Percentiles rank a stretch among this genome's conserved stretches.
phyloP scores from a whole-genome alignment of 768 basidiomycete genomes.

The Austroboletus eburneus region DNA sequence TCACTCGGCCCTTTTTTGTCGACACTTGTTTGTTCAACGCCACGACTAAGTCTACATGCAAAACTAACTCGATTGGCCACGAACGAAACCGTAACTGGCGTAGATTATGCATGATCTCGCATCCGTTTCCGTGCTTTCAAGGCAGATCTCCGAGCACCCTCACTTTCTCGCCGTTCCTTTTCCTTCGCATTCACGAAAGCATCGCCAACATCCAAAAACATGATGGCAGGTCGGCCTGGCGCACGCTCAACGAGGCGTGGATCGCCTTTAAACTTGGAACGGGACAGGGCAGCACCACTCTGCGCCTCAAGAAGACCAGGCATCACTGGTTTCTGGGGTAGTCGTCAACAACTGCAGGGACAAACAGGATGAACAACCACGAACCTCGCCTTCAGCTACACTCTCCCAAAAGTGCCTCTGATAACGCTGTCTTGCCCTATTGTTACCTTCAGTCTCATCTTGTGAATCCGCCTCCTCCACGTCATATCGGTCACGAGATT shows the following conservation, averaged over 20 bases:
- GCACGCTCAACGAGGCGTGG: conserved; percentile 35
- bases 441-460: conserved; percentile 52
- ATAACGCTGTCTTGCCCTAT: conserved; percentile 58
- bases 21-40: conserved; percentile 18
- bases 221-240: conserved; percentile 50
- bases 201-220: conserved; percentile 71
- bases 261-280: conserved; percentile 36
- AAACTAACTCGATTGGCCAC: neutral
- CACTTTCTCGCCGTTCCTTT: conserved; percentile 44
- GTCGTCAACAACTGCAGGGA: neutral
- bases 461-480: conserved; percentile 58
- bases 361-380: conserved; percentile 13
- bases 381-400: conserved; percentile 63
- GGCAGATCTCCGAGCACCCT: conserved; percentile 44
- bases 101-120: conserved; percentile 9
- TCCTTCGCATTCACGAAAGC: conserved; percentile 62
- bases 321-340: conserved; percentile 56
- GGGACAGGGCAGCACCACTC: conserved; percentile 36
- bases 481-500: conserved; percentile 36
- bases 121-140: conserved; percentile 30
- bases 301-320: conserved; percentile 52
- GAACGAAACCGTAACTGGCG: neutral
- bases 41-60: neutral
- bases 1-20: conserved; percentile 9
- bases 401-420: conserved; percentile 79